Evolutionary conservation across 2,329 filamentous ascomycete species (phyloP).

Genomic region (Fusarium virguliforme): DNA sequence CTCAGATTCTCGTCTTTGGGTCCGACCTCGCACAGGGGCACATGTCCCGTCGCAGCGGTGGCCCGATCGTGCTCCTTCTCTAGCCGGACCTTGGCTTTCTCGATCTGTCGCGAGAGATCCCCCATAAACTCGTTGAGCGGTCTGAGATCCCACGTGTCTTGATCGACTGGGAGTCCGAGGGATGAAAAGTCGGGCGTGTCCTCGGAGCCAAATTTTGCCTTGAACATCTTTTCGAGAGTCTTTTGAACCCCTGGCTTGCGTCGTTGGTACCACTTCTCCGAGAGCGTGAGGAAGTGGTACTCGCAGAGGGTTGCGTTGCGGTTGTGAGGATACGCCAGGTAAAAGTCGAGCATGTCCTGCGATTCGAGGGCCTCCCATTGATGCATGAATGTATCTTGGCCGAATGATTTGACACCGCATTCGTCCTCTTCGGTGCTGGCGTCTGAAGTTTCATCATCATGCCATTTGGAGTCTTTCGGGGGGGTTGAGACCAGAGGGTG

Average conservation of each 20-base stretch:
- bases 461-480: neutral
- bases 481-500: neutral
- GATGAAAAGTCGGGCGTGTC: conserved; percentile 24
- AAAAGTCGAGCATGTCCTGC: conserved; percentile 28
- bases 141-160: conserved; percentile 26
- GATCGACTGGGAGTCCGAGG: conserved; percentile 26
- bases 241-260: conserved; percentile 15
- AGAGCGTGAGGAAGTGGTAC: conserved; percentile 32
- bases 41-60: neutral
- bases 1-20: conserved; percentile 1
- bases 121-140: conserved; percentile 13
- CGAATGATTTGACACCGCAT: conserved; percentile 23
- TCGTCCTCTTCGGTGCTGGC: neutral
- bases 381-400: conserved; percentile 11
- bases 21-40: conserved; percentile 23
- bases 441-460: neutral
- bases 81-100: neutral
- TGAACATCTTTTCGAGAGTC: conserved; percentile 11
- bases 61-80: neutral
- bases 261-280: conserved; percentile 33
- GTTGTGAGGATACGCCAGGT: conserved; percentile 43
- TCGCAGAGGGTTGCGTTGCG: conserved; percentile 36
- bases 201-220: neutral
- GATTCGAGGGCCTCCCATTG: conserved; percentile 4
- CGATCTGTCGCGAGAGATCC: conserved; percentile 1